Percentiles rank a stretch among this genome's conserved stretches.
phyloP scores from a whole-genome alignment of 2,329 filamentous ascomycete species.

The Sporothrix euskadiensis region DNA sequence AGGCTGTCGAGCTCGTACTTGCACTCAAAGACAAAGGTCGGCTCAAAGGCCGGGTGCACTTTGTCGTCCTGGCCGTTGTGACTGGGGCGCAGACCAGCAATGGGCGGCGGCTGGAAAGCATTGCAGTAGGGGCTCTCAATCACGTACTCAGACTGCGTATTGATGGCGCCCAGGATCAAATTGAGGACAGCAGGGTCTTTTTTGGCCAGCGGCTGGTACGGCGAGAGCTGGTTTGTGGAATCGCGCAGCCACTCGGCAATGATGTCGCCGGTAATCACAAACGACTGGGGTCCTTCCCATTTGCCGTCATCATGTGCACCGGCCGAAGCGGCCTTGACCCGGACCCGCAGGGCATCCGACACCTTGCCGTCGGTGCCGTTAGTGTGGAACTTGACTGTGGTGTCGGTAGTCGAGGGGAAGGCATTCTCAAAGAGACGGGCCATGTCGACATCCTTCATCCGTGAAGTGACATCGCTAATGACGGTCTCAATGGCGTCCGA shows the following conservation, averaged over 20 bases:
- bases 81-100: conserved; percentile 68
- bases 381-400: conserved; percentile 84
- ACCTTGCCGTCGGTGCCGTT: conserved; percentile 50
- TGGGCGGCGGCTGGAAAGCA: conserved; percentile 91
- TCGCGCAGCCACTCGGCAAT: conserved; percentile 93
- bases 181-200: conserved; percentile 76
- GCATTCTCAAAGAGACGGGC: conserved; percentile 93
- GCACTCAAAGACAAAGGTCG: conserved; percentile 87
- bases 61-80: conserved; percentile 78
- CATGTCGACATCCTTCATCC: conserved; percentile 81
- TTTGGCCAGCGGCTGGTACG: conserved; percentile 82
- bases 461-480: conserved; percentile 76
- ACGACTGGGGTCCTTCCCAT: conserved; percentile 86
- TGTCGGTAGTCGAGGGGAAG: conserved; percentile 89
- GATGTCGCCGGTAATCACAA: conserved; percentile 89
- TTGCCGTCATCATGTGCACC: conserved; percentile 53
- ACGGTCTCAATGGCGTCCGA: conserved; percentile 85
- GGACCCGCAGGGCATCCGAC: conserved; percentile 40
- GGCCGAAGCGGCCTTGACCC: conserved; percentile 25
- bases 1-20: conserved; percentile 98
- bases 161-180: conserved; percentile 35
- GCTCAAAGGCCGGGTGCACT: conserved; percentile 86
- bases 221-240: conserved; percentile 84
- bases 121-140: conserved; percentile 97
- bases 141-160: conserved; percentile 79